Evolutionary conservation across 2,329 filamentous ascomycete genomes (phyloP), one percentile per base, ranked within the genome.

Genomic region (Penicillium oxalicum): DNA sequence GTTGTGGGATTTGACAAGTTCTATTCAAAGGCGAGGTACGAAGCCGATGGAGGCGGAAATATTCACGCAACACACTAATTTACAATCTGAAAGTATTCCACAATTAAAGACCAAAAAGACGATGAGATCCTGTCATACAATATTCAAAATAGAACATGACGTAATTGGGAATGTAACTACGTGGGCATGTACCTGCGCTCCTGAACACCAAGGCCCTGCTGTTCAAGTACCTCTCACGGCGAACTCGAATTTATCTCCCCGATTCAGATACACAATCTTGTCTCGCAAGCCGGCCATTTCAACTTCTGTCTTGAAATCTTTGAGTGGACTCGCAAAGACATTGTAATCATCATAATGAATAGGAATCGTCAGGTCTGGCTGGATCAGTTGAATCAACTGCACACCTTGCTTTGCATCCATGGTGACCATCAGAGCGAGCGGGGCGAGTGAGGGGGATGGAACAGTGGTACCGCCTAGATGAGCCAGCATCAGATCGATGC

Each of bases 341-440:
- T 79, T 75, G 55, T 86, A 86, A 56, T 84, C 81, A 61, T 84
- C 81, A 58, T 75, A 83, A 61, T 84, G 81, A 34, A 84, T 77
- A 2, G 82, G 81, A 36, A 86, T 78, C 4, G 80, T 84, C 43
- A 84, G 47, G 27, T 83, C 78, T 13, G 82, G 80, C 28, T 80
- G 68, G 32, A 86, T 75, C 49, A 85, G 56, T 55, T 73, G 69
- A 61, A 86, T 77, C 52, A 86, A 61, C 65, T 83, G 67, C 28
- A 86, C 55, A 0, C 82, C 82, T 63, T 84, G 79, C 59, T 76
- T 72, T 24, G 77, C 82, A 63, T 86, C 82, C 82, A 86, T 86
- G 0, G 82, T 86, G 2, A 85, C 79, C 82, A 85, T 85, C 5
- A 85, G 75, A 76, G 85, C 84, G 24, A 85, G 50, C 50, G 85